Conservation (phyloP, 78 protist genomes). For the slime mould (Dictyostelium discoideum) region DNA sequence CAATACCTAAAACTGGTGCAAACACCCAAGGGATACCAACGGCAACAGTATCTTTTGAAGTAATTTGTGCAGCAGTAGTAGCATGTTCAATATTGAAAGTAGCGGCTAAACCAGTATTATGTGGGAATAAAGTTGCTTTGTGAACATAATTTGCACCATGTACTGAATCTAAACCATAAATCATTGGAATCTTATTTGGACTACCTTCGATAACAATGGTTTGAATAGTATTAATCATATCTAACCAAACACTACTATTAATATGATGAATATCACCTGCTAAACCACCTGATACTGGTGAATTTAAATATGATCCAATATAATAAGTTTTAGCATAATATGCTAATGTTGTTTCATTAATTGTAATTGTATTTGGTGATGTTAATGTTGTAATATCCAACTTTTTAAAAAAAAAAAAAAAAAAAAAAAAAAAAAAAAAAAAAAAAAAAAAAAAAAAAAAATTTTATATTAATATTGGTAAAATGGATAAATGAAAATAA, state of each 20-base stretch:
- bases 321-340: constrained; percentile 22
- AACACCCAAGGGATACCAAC: constrained; percentile 88
- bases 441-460: neutral
- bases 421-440: neutral
- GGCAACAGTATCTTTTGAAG: constrained; percentile 78
- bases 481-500: neutral
- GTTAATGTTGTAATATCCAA: constrained; percentile 68
- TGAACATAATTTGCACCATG: constrained; percentile 83
- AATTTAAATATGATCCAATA: constrained; percentile 62
- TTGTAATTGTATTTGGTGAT: neutral
- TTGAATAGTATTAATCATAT: constrained; percentile 31
- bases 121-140: constrained; percentile 75
- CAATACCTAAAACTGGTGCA: constrained; percentile 81
- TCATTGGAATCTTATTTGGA: constrained; percentile 82
- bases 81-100: constrained; percentile 59
- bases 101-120: constrained; percentile 67
- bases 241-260: constrained; percentile 45
- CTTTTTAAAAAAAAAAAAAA: neutral
- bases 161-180: constrained; percentile 78
- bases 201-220: constrained; percentile 8
- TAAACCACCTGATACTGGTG: constrained; percentile 53
- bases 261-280: constrained; percentile 8
- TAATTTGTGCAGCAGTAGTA: neutral
- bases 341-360: constrained; percentile 37
- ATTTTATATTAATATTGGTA: neutral